These are phyloP conservation scores for Verticillium tricorpus DNA, from an alignment of 2,329 filamentous ascomycete species.

Conservation along the genomic window DNA sequence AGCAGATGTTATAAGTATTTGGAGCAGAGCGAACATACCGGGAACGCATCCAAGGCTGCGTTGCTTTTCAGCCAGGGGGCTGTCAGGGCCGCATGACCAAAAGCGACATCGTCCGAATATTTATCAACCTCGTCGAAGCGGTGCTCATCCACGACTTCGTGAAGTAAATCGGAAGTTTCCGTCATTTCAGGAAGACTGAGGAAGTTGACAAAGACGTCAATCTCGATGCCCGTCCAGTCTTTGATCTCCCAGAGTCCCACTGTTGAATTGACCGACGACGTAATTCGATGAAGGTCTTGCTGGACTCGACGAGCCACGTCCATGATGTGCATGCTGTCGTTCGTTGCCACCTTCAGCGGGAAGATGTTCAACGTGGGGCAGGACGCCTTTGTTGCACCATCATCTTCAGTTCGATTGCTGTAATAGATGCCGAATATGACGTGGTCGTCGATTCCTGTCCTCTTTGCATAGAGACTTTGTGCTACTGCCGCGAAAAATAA, in stretches of 20 bases:
- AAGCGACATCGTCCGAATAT: too few species aligned
- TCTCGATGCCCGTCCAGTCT: constrained; percentile 66
- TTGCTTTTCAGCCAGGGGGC: constrained; percentile 17
- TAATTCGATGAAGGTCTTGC: constrained; percentile 60
- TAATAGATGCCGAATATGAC: constrained; percentile 76
- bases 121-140: background rate
- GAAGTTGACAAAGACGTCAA: constrained; percentile 81
- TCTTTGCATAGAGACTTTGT: constrained; percentile 21
- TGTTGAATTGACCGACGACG: constrained; percentile 45
- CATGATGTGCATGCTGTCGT: constrained; percentile 28
- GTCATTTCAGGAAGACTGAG: constrained; percentile 44
- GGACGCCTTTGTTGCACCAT: constrained; percentile 31
- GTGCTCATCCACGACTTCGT: background rate
- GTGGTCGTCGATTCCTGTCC: constrained; percentile 20
- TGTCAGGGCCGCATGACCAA: constrained; percentile 5
- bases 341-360: constrained; percentile 55
- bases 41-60: constrained; percentile 22
- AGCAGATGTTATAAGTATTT: background rate
- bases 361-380: constrained; percentile 78
- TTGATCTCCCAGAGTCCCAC: constrained; percentile 67
- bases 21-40: constrained; percentile 18
- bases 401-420: constrained; percentile 58
- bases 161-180: background rate
- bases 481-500: constrained; percentile 72
- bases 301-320: constrained; percentile 60